A percentile compares a stretch with the other conserved stretches of the same genome.
Evolutionary conservation across 176 grass and related monocot genomes (phyloP).

Genomic region (Zoysia pacifica): DNA sequence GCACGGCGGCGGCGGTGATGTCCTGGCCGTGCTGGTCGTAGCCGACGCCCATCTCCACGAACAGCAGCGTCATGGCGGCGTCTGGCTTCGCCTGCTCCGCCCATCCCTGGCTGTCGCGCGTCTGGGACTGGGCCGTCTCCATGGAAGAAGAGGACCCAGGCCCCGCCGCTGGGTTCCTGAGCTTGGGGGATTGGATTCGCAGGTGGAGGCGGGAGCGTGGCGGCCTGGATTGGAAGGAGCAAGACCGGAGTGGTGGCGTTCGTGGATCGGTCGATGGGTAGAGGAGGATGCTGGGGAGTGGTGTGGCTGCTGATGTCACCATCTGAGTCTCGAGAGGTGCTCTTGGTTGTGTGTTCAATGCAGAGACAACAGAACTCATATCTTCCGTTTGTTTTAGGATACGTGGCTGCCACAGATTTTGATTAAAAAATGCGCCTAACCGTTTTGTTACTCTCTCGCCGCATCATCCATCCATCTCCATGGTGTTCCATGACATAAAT

Average conservation of each 20-base stretch:
- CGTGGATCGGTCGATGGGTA: conserved; percentile 5
- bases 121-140: conserved; percentile 41
- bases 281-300: conserved; percentile 6
- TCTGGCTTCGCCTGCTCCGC: conserved; percentile 1
- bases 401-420: too few relatives aligned
- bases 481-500: too few relatives aligned
- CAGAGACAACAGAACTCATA: too few relatives aligned
- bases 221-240: not conserved
- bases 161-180: not conserved
- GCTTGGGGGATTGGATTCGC: conserved; percentile 1
- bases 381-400: too few relatives aligned
- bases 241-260: conserved; percentile 5
- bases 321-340: not conserved
- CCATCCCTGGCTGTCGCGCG: conserved; percentile 23
- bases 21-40: conserved; percentile 99
- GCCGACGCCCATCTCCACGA: conserved; percentile 97
- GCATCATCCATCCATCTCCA: too few relatives aligned
- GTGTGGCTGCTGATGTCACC: conserved; percentile 1
- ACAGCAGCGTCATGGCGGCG: conserved; percentile 70
- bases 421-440: too few relatives aligned
- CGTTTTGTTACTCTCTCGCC: too few relatives aligned
- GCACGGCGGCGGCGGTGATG: conserved; percentile 79
- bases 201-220: conserved; percentile 5
- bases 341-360: too few relatives aligned
- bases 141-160: conserved; percentile 35